Evolutionary conservation across 2,329 filamentous ascomycete genomes (phyloP).

Genomic region (Exophiala phaeomuriformis): DNA sequence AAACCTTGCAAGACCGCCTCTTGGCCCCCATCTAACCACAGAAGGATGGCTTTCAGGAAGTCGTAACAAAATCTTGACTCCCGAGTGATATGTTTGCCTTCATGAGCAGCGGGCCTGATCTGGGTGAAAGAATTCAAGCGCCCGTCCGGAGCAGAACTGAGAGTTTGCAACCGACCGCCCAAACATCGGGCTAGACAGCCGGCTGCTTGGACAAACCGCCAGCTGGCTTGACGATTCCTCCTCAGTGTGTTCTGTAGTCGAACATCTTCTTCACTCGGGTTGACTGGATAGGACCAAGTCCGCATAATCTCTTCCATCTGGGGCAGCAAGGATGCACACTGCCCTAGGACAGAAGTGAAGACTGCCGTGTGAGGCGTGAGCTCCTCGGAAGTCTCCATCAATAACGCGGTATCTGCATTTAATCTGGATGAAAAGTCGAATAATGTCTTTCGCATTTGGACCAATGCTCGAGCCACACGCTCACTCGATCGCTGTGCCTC

Average conservation of each 20-base stretch:
- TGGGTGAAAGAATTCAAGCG: conserved; percentile 42
- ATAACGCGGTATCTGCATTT: conserved; percentile 28
- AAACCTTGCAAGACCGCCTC: conserved; percentile 51
- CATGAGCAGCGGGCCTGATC: conserved; percentile 42
- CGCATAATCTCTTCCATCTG: conserved; percentile 51
- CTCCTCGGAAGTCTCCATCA: conserved; percentile 28
- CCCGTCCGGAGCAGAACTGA: conserved; percentile 34
- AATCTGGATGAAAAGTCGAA: conserved; percentile 44
- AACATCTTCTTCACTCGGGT: conserved; percentile 48
- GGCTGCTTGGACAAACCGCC: conserved; percentile 56
- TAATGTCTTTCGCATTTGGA: conserved; percentile 49
- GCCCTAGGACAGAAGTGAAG: conserved; percentile 39
- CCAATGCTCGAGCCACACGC: conserved; percentile 49
- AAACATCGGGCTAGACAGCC: conserved; percentile 52
- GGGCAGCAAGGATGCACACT: conserved; percentile 44
- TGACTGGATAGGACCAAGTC: conserved; percentile 53
- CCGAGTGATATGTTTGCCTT: conserved; percentile 34
- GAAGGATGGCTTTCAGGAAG: conserved; percentile 55
- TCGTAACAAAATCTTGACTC: conserved; percentile 54
- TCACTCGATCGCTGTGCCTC: conserved; percentile 48
- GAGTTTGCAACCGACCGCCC: conserved; percentile 46
- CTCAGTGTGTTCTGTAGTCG: conserved; percentile 50
- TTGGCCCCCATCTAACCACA: conserved; percentile 56
- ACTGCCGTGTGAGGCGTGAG: conserved; percentile 32
- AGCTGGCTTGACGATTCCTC: conserved; percentile 48